Base-by-base conservation (phyloP, 768 basidiomycete genomes). In the Termitomyces sp. region DNA sequence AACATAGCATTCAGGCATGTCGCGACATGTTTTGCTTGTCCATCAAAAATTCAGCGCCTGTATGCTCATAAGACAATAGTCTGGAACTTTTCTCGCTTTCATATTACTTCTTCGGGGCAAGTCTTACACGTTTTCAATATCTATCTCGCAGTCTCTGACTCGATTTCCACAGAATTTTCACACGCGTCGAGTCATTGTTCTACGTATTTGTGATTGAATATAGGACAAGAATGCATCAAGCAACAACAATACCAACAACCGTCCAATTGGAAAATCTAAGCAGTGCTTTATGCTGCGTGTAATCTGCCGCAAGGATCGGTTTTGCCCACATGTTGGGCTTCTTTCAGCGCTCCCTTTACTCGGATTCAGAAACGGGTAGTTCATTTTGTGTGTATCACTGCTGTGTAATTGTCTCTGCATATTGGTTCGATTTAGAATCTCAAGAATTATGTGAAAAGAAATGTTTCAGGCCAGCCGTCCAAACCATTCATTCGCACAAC, bases 391-490 rank as follows among this genome's bases (percentile, higher is more conserved):
- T 16, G 27, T 37, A 36, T 53, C 55, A 57, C 52, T 56, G 34
- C 54, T 53, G 44, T 60, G 52, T 15, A n/a, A 42, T 31, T 54
- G 45, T 47, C 24, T 45, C 49, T 44, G 9, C 27, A 39, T 58
- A 54, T 33, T 41, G 52, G 48, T 60, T 46, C 55, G 56, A 54
- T 59, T 54, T 37, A 61, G 44, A 55, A 59, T 45, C 42, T 31
- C 54, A 48, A 57, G 27, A 33, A 55, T 33, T 57, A 30, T 18
- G 30, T n/a, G 44, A 4, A 34, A 64, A 56, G 53, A 39, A 50
- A 64, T 60, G 36, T 57, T 45, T 47, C 57, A 58, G 47, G 61
- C 59, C 65, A 65, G 64, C 66, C 61, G 55, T 57, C 15, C 54
- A 57, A 54, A 27, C 37, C 27, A 48, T 39, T 9, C 27, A 48